Evolutionary conservation across 768 basidiomycete species (phyloP), one percentile per base, ranked within the genome.

Genomic region (Lyophyllum semitale): DNA sequence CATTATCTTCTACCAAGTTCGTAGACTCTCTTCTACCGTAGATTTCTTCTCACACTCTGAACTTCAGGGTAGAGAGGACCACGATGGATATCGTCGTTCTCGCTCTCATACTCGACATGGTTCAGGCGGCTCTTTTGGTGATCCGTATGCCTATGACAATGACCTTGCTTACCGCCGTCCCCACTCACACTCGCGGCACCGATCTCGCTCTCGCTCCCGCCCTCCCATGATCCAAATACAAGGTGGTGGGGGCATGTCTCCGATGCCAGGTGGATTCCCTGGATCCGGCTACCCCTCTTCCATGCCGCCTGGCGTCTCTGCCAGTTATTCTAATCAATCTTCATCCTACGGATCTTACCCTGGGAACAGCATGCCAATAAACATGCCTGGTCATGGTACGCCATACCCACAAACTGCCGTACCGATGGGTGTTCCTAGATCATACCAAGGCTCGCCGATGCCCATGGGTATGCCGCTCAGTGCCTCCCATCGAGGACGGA

Each of bases 1-100:
- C 13, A 72, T 77, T 25, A 79, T 88, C 30, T 87, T 85, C 52
- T 77, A 76, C 57, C 73, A 80, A 67, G 84, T 84, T 32, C 48
- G 74, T 62, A 7, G 8, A 4, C 33, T 11, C 23, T 33, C 40
- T 33, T 41, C 40, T 15, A 32, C 30, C 23, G 27, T n/a, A 27
- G 20, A 18, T 41, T 27, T 33, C n/a, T 50, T 55, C 27, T 51
- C 8, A 51, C 26, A 25, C 41, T 26, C 57, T 33, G 52, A 9
- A 50, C 26, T 9, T 18, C 58, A 79, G 77, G 68, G 66, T 49
- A 66, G 71, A 37, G 70, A 71, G 50, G 64, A 63, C 45, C 58
- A 59, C 15, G 72, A 74, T 27, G 71, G 38, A 9, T 58, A 53
- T 51, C 51, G 54, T 22, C 64, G 65, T 22, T 68, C 69, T 51